Evolutionary conservation across 179 eudicot species (phyloP), one percentile per base, ranked within the genome.

Genomic region (Sideroxylon spinosum): DNA sequence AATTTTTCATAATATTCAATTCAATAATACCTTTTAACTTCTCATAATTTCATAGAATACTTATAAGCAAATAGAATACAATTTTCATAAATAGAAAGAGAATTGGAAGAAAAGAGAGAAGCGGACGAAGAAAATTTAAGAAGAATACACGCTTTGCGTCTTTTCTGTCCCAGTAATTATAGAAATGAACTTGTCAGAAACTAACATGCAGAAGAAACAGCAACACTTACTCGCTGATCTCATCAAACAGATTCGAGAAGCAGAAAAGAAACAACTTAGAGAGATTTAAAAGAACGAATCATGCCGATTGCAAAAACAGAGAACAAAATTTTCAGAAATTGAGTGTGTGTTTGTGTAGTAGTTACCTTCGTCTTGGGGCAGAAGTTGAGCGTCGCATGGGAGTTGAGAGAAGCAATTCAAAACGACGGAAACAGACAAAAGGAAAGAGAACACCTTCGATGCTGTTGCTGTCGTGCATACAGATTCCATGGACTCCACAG

Each of bases 351-450:
- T 4, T 59, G 0, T 9, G 26, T 49, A 28, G 17, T 6, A 25
- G 52, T 49, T 71, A 85, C 85, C 85, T 85, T 85, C 87, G 44
- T 79, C 74, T 60, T 37, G 65, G 52, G 87, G 85, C 69, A 85
- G 67, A 65, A 68, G 81, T 79, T 85, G 87, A 68, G 87, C 76
- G 52, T 46, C 75, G 9, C 81, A 84, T 57, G 71, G 68, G 29
- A 74, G 66, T 37, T 53, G 32, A 26, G 73, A 52, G 17, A 55
- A 29, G 46, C 71, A 73, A 32, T 73, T 73, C 17, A 11, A 22
- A 61, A 79, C 46, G 49, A 79, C 49, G 37, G 52, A 53, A 2
- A 22, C 74, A 37, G 74, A 25, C 19, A 79, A 60, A 22, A 70
- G 13, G 9, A 60, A 16, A 25, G 0, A 37, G 64, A 71, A 25